phyloP scores from a whole-genome alignment of 306 rosid species.

The Oemleria cerasiformis region DNA sequence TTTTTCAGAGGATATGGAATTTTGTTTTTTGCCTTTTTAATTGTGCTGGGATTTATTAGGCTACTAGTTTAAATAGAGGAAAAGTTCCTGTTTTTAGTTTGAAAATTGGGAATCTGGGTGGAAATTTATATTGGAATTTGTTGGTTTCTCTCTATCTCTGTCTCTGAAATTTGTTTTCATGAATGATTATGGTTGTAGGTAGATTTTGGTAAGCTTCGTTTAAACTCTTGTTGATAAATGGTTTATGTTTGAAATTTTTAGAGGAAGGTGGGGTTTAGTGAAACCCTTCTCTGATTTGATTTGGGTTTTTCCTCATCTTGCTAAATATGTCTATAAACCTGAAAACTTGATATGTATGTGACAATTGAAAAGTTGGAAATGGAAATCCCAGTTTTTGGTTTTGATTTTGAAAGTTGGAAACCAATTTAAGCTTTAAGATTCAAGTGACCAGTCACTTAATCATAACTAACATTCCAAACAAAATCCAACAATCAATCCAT shows the following conservation, averaged over 20 bases:
- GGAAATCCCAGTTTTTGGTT: slow-evolving; percentile 13
- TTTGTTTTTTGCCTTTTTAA: slow-evolving; percentile 30
- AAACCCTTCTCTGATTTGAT: slow-evolving; percentile 22
- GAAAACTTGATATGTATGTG: slow-evolving; percentile 4
- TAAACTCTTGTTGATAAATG: background rate
- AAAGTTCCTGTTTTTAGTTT: slow-evolving; percentile 15
- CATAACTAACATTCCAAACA: too few species aligned
- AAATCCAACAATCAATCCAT: too few species aligned
- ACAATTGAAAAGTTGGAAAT: slow-evolving; percentile 7
- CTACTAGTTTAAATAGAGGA: slow-evolving; percentile 24
- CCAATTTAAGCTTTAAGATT: too few species aligned
- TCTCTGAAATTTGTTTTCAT: slow-evolving; percentile 16
- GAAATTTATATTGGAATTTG: slow-evolving; percentile 20
- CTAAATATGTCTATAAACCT: background rate
- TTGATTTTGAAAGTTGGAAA: background rate
- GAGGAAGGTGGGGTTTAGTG: slow-evolving; percentile 16
- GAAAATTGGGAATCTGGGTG: slow-evolving; percentile 19
- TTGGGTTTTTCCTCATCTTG: slow-evolving; percentile 21
- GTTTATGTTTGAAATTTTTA: slow-evolving; percentile 20
- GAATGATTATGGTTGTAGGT: slow-evolving; percentile 30
- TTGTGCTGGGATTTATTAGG: slow-evolving; percentile 22
- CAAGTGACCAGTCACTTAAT: too few species aligned
- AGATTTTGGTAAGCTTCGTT: slow-evolving; percentile 20
- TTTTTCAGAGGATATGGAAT: slow-evolving; percentile 33
- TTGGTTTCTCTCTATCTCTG: slow-evolving; percentile 1